A percentile compares a stretch with the other conserved stretches of the same genome.
phyloP scores from a whole-genome alignment of 2,329 filamentous ascomycete genomes.

The Exophiala lecanii-corni region DNA sequence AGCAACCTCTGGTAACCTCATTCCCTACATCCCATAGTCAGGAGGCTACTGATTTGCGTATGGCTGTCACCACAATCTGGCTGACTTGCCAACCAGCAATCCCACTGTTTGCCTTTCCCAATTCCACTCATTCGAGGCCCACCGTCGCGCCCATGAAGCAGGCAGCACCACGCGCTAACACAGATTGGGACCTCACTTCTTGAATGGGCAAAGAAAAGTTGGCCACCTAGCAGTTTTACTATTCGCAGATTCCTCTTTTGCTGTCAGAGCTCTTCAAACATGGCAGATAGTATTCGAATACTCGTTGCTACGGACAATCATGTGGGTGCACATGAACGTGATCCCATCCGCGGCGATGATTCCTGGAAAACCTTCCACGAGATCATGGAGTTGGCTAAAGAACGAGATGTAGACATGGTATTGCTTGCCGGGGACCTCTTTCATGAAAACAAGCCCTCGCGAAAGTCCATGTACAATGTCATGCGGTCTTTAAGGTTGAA shows the following conservation, averaged over 20 bases:
- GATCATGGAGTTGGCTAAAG: slow-evolving; percentile 81
- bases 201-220: not conserved
- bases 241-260: too few species aligned
- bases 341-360: slow-evolving; percentile 90
- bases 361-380: slow-evolving; percentile 97
- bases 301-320: slow-evolving; percentile 94
- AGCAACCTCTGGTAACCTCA: too few species aligned
- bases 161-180: not conserved
- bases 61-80: too few species aligned
- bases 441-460: slow-evolving; percentile 95
- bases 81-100: too few species aligned
- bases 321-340: slow-evolving; percentile 92
- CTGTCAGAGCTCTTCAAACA: slow-evolving; percentile 22
- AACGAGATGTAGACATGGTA: slow-evolving; percentile 95
- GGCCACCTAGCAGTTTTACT: too few species aligned
- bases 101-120: too few species aligned
- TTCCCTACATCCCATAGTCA: too few species aligned
- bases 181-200: not conserved
- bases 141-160: too few species aligned
- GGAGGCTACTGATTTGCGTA: too few species aligned
- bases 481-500: slow-evolving; percentile 92
- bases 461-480: slow-evolving; percentile 94
- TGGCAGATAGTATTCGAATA: slow-evolving; percentile 84
- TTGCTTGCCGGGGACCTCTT: slow-evolving; percentile 92
- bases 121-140: too few species aligned